Evolutionary conservation across 306 rosid genomes (phyloP).

Genomic region (Quercus wislizeni): DNA sequence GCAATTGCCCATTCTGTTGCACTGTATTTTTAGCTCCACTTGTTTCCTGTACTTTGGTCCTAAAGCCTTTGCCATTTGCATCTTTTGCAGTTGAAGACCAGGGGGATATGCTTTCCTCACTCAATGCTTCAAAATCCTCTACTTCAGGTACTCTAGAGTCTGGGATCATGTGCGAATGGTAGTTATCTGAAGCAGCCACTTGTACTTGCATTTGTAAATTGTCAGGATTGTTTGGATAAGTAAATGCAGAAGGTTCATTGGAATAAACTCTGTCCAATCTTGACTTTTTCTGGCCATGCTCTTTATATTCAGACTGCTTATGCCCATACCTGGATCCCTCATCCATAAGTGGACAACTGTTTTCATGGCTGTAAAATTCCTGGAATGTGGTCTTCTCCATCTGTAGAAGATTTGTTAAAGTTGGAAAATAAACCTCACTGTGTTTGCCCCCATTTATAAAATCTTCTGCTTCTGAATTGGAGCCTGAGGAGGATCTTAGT

Average conservation of each 20-base stretch:
- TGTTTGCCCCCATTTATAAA: slow-evolving; percentile 34
- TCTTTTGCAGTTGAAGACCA: slow-evolving; percentile 45
- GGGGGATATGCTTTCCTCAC: slow-evolving; percentile 49
- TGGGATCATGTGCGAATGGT: slow-evolving; percentile 23
- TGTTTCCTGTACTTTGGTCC: slow-evolving; percentile 31
- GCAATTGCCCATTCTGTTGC: slow-evolving; percentile 28
- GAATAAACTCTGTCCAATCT: slow-evolving; percentile 28
- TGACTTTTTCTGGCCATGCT: slow-evolving; percentile 32
- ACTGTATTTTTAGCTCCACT: slow-evolving; percentile 22
- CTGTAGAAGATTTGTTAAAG: slow-evolving; percentile 32
- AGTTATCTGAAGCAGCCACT: slow-evolving; percentile 36
- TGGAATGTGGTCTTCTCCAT: slow-evolving; percentile 43
- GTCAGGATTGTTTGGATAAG: slow-evolving; percentile 37
- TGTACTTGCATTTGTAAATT: slow-evolving; percentile 33
- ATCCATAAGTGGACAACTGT: slow-evolving; percentile 36
- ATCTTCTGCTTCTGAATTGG: slow-evolving; percentile 71
- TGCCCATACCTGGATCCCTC: slow-evolving; percentile 37
- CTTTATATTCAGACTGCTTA: slow-evolving; percentile 18
- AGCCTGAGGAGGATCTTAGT: slow-evolving; percentile 45
- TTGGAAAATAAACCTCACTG: slow-evolving; percentile 27
- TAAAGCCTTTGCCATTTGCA: slow-evolving; percentile 26
- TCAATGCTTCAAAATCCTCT: slow-evolving; percentile 40
- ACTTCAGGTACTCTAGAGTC: slow-evolving; percentile 32
- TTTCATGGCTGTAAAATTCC: slow-evolving; percentile 52
- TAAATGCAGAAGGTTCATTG: slow-evolving; percentile 34